phyloP scores from a whole-genome alignment of 2,329 filamentous ascomycete genomes.

The Fusarium luffae region DNA sequence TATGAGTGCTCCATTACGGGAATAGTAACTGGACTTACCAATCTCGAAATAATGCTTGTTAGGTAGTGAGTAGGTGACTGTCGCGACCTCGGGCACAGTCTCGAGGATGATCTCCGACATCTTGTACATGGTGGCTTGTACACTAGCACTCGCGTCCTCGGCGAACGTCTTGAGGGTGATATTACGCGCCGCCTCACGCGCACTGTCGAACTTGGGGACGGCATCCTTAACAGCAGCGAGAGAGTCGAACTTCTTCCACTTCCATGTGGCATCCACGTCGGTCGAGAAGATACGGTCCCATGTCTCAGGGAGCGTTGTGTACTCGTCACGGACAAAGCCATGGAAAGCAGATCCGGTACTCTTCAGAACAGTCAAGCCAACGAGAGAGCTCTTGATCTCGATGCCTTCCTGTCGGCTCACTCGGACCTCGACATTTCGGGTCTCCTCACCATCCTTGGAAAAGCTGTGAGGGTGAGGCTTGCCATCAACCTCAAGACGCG shows the following conservation, averaged over 20 bases:
- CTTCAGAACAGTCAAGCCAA: constrained; percentile 89
- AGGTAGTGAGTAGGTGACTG: constrained; percentile 84
- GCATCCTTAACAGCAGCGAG: constrained; percentile 74
- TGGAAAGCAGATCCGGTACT: constrained; percentile 97
- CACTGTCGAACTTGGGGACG: constrained; percentile 77
- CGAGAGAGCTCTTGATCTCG: constrained; percentile 79
- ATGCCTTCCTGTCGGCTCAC: constrained; percentile 76
- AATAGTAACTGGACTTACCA: constrained; percentile 64
- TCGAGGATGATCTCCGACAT: constrained; percentile 91
- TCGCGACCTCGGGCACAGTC: constrained; percentile 75
- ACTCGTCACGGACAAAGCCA: constrained; percentile 92
- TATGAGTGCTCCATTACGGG: neutral
- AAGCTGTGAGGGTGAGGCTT: constrained; percentile 96
- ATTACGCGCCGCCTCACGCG: constrained; percentile 79
- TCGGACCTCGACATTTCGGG: constrained; percentile 80
- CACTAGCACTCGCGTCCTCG: constrained; percentile 88
- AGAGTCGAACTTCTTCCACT: constrained; percentile 78
- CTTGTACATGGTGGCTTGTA: constrained; percentile 99
- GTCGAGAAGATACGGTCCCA: constrained; percentile 97
- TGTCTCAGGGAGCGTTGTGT: constrained; percentile 87
- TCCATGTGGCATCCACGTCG: constrained; percentile 88
- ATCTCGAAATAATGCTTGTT: constrained; percentile 99
- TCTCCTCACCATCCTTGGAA: constrained; percentile 88
- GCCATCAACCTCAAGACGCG: constrained; percentile 86
- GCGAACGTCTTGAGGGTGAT: constrained; percentile 96